Evolutionary conservation across 371 early-diverging fungal species (phyloP), one percentile per base, ranked within the genome.

Genomic region (Rhizopus stolonifer): DNA sequence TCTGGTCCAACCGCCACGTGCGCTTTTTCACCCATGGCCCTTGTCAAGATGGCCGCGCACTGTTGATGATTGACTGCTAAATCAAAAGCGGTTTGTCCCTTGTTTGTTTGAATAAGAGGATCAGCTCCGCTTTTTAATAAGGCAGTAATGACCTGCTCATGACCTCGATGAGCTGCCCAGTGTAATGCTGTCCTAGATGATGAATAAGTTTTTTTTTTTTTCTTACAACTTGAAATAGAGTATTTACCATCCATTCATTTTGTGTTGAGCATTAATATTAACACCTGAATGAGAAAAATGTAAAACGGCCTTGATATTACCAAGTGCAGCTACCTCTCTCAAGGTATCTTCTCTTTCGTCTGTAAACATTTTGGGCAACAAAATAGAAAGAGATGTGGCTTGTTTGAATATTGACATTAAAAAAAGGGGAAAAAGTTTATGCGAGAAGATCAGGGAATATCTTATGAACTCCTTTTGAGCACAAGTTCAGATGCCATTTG

Each of bases 251-350:
- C 81, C 78, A 49, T 89, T 89, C 74, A 87, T 79, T 43, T 69
- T 66, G 66, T 87, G 84, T 51, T 72, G 79, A 3, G 84, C 70
- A 52, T 86, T 86, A 47, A 84, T 43, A 50, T 86, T 74, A 21
- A 85, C 84, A 29, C 85, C 87, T 4, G 79, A 67, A 45, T 79
- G 70, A 24, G 84, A 64, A 53, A 78, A 82, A 23, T 78, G 79
- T 14, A 74, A 63, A 4, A 85, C 82, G 1, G 87, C 89, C 53
- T 84, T 82, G 25, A 81, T 55, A 57, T 90, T 90, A 13, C 92
- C 92, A 36, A 89, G 69, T 13, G 90, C 86, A 14, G 82, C 78
- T 61, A 88, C 85, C 60, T 89, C 88, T 51, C 88, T 79, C 26
- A 89, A 60, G 10, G 73, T 74, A 47, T 85, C 82, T 36, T 77